A percentile compares a stretch with the other conserved stretches of the same genome.
These are phyloP conservation scores for Rhodotorula toruloides DNA, from an alignment of 768 basidiomycete species.

Conservation along the genomic window DNA sequence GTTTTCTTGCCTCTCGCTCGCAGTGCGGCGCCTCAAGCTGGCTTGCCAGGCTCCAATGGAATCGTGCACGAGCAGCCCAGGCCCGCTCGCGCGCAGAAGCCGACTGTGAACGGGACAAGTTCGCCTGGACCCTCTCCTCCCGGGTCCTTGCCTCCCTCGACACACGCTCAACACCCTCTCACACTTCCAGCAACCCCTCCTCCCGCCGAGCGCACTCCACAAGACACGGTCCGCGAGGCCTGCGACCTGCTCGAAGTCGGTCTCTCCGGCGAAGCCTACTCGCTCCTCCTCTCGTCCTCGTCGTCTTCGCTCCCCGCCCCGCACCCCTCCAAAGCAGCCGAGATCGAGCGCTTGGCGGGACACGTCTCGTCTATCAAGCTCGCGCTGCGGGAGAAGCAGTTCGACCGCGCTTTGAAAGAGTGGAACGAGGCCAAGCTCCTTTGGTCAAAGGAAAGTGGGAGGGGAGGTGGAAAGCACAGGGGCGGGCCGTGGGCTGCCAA, in stretches of 20 bases:
- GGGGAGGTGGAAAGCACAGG: not conserved
- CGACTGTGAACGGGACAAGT: no score
- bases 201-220: not conserved
- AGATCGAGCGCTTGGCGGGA: not conserved
- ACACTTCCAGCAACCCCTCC: not conserved
- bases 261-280: not conserved
- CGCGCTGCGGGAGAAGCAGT: not conserved
- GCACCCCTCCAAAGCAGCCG: not conserved
- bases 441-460: not conserved
- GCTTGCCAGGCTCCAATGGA: no score
- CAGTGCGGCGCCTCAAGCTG: no score
- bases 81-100: no score
- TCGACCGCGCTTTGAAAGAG: not conserved
- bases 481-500: not conserved
- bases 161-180: no score
- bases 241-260: not conserved
- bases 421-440: not conserved
- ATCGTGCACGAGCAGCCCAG: no score
- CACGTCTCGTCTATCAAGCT: not conserved
- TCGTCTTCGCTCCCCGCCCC: not conserved
- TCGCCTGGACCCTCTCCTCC: no score
- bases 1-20: no score
- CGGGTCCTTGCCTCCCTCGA: no score
- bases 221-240: not conserved
- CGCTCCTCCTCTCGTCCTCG: not conserved